Base-by-base conservation (phyloP, 2,329 filamentous ascomycete genomes). In the Colletotrichum cordylinicola region DNA sequence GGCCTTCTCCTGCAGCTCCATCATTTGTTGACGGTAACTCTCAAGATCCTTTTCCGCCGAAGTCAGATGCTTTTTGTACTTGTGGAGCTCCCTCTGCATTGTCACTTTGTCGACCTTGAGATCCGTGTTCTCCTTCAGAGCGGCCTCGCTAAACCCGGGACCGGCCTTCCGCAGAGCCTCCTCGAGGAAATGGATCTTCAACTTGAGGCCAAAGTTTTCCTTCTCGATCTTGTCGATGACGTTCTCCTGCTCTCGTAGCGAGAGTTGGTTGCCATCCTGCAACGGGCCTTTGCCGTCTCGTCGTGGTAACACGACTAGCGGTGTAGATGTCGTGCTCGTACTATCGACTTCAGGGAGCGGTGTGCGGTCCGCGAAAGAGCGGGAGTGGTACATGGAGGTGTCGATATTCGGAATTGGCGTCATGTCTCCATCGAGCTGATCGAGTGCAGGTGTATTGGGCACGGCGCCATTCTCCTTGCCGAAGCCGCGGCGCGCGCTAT, bases 221-320 rank as follows among this genome's bases (percentile, higher is more conserved):
- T 99, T 99, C 82, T 98, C 96, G 80, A 99, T 96, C 82, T 95
- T 95, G 86, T 98, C 95, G 80, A 99, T 96, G 79, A 97, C 94
- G 79, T 95, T 96, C 85, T 98, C 97, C 84, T 99, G 97, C 82
- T 99, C 97, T 77, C 96, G 93, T 74, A 99, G 86, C 2, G 97
- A 98, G 79, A 98, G 90, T 82, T 98, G 94, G 80, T 98, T 98
- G 24, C 96, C 96, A 80, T 97, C 94, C 77, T 96, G 93, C 48
- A 98, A 85, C 6, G 95, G 91, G 1, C 92, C 93, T 69, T 92
- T 93, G 69, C 89, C 90, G 61, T 90, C 89, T 76, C 90, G 90
- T 73, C 93, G 90, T 8, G 93, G 90, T 39, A 95, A 86, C 74
- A 93, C 88, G 4, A 93, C 92, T 80, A 98, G 87, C 1, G 97